Evolutionary conservation across 345 rosid genomes (phyloP).

Genomic region (Mercurialis annua): DNA sequence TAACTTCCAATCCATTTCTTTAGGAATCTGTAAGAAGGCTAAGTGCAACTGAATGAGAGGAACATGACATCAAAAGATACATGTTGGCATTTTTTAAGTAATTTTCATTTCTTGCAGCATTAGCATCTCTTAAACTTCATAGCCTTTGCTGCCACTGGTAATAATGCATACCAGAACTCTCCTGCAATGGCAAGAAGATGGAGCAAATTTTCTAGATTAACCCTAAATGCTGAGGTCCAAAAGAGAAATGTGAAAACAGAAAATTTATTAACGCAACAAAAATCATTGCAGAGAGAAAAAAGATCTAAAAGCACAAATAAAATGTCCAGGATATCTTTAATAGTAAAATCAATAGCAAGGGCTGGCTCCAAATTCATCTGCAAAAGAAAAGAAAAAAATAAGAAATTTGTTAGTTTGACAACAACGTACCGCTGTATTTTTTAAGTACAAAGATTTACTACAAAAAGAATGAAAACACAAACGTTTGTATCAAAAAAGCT

Average conservation of each 20-base stretch:
- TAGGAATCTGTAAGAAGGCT: conserved; percentile 82
- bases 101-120: background rate
- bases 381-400: conserved; percentile 31
- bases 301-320: background rate
- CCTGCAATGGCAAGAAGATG: background rate
- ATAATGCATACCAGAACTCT: background rate
- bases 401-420: conserved; percentile 20
- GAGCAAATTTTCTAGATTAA: background rate
- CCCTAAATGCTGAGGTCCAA: background rate
- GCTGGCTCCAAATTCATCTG: conserved; percentile 76
- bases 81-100: conserved; percentile 3
- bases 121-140: background rate
- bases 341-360: conserved; percentile 78
- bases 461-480: conserved; percentile 5
- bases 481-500: background rate
- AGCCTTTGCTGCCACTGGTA: background rate
- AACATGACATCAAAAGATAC: conserved; percentile 4
- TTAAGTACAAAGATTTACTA: background rate
- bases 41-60: conserved; percentile 39
- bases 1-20: conserved; percentile 70
- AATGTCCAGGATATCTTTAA: conserved; percentile 76
- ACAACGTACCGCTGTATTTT: background rate
- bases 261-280: background rate
- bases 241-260: background rate
- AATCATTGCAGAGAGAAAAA: background rate